Base-by-base conservation (phyloP, 1,284 basidiomycete genomes). In the Rhodofomes roseus region DNA sequence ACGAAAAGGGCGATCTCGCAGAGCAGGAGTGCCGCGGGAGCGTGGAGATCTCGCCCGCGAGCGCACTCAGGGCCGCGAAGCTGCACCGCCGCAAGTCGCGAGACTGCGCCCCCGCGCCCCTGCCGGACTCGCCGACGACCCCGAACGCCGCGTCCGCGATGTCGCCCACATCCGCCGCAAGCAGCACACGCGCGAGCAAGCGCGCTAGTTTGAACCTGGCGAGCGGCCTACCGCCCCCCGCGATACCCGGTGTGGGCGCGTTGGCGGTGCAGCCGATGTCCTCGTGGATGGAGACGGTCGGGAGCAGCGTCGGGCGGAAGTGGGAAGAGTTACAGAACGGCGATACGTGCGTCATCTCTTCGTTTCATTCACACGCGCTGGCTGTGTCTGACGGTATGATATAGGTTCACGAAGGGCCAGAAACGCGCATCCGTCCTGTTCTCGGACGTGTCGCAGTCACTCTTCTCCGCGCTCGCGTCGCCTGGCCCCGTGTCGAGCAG, bases 341-440 rank as follows among this genome's bases (percentile, higher is more conserved):
- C 58, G 75, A 81, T 54, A 79, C 80, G 85, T 88, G 67, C 54
- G 83, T 77, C 25, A 57, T 59, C 55, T 23, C 29, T 53, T 25
- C 34, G 41, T 60, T 48, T 44, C 25, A 29, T 59, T 54, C 40
- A 23, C 51, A 52, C 57, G 55, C 25, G 20, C 51, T 43, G 23
- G 14, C 41, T 44, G 16, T n/a, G n/a, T n/a, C 43, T 11, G 14
- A n/a, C 36, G 12, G 12, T n/a, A 36, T 29, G n/a, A n/a, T n/a
- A n/a, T 62, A 88, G 87, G 31, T 79, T 89, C 66, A 74, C 81
- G 18, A 86, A 84, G 65, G 77, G 75, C 65, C 84, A 84, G 61
- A 89, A 87, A 71, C 83, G 87, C 27, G 88, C 87, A 0, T 87
- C 88, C 0, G 65, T 81, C 1, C 76, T 90, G 39, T 68, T 90